Percentiles rank a stretch among this genome's conserved stretches.
These are phyloP conservation scores for Nyctanthes arbortristis DNA, from an alignment of 257 asterid genomes.

Conservation along the genomic window DNA sequence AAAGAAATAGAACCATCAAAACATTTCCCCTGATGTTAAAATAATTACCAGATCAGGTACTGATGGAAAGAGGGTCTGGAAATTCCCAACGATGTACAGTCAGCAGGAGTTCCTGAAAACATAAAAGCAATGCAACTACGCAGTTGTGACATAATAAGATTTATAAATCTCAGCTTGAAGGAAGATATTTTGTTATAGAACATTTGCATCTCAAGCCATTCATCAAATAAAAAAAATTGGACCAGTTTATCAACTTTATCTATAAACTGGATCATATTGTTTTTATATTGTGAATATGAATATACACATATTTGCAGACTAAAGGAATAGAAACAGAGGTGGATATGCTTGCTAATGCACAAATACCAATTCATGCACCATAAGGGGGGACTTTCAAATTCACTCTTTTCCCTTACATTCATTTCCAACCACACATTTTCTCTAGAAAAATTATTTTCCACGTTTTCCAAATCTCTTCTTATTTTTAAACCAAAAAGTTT, in stretches of 20 bases:
- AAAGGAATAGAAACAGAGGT: not conserved
- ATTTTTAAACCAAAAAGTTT: too few species aligned
- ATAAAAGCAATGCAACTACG: not conserved
- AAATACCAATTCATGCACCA: not conserved
- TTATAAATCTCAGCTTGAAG: not conserved
- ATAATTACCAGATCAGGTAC: slow-evolving; percentile 76
- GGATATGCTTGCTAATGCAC: not conserved
- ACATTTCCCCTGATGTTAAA: not conserved
- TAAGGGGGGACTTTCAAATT: too few species aligned
- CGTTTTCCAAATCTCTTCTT: too few species aligned
- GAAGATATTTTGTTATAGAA: not conserved
- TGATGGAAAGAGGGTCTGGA: slow-evolving; percentile 66
- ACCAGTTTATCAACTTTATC: not conserved
- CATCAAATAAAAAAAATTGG: not conserved
- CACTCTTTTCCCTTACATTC: too few species aligned
- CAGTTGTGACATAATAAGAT: not conserved
- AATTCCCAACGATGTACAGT: slow-evolving; percentile 65
- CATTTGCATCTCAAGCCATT: slow-evolving; percentile 13
- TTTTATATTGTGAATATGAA: not conserved
- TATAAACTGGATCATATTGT: not conserved
- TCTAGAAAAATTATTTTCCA: too few species aligned
- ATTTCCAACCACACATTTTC: too few species aligned
- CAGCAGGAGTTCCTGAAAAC: slow-evolving; percentile 20
- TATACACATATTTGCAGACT: not conserved
- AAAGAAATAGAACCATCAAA: not conserved